Evolutionary conservation across 2,329 filamentous ascomycete genomes (phyloP).

Genomic region (Zelopaecilomyces penicillatus): DNA sequence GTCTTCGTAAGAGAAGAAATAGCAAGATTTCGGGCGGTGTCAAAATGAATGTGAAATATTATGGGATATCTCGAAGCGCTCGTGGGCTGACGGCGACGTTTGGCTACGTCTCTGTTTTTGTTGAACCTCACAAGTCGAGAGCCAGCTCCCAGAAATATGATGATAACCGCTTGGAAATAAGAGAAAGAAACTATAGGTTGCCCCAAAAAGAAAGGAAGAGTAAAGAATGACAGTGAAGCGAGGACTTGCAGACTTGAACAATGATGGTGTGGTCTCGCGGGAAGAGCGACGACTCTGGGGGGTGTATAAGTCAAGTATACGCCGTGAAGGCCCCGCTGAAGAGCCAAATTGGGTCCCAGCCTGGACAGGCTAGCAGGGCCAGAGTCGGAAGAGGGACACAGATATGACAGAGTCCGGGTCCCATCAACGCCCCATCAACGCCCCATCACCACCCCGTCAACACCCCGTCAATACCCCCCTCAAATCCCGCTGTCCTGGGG

Average conservation of each 20-base stretch:
- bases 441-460: too few species aligned
- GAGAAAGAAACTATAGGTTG: constrained; percentile 5
- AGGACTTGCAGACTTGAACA: constrained; percentile 3
- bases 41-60: too few species aligned
- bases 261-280: constrained; percentile 4
- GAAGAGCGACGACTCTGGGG: constrained; percentile 7
- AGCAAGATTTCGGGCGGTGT: too few species aligned
- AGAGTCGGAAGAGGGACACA: constrained; percentile 10
- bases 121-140: background rate
- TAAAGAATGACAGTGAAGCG: background rate
- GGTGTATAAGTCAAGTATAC: constrained; percentile 7
- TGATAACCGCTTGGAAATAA: background rate
- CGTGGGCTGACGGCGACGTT: too few species aligned
- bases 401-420: too few species aligned
- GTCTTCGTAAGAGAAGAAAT: too few species aligned
- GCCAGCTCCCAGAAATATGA: constrained; percentile 4
- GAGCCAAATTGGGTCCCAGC: constrained; percentile 6
- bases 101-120: too few species aligned
- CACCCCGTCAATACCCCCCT: too few species aligned
- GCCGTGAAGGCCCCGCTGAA: constrained; percentile 3
- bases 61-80: too few species aligned
- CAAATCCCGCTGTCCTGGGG: too few species aligned
- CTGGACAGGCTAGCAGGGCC: constrained; percentile 11
- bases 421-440: too few species aligned
- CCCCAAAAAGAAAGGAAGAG: constrained; percentile 3